Conservation (phyloP, 805 yeast species). For the Ogataea degrootiae region DNA sequence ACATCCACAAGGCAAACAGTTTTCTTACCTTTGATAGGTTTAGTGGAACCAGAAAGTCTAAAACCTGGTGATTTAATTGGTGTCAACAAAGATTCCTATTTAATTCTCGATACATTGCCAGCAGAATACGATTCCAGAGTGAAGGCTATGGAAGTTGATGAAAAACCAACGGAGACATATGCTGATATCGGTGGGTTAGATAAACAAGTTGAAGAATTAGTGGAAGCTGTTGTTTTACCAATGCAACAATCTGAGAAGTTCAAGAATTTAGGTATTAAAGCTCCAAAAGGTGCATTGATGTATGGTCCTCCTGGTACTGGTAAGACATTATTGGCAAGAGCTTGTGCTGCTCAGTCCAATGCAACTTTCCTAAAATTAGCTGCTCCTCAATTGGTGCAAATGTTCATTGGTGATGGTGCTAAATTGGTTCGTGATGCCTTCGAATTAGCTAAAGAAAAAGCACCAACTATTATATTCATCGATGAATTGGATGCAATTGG, state of each 20-base stretch:
- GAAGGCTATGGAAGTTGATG: conserved; percentile 98
- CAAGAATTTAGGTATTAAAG: conserved; percentile 88
- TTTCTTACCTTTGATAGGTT: conserved; percentile 90
- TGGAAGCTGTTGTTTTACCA: conserved; percentile 97
- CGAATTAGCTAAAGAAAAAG: conserved; percentile 95
- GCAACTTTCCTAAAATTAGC: conserved; percentile 96
- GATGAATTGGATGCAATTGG: conserved; percentile 99
- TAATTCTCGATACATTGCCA: conserved; percentile 89
- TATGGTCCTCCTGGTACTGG: conserved; percentile 99
- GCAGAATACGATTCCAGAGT: conserved; percentile 97
- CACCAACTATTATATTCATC: conserved; percentile 95
- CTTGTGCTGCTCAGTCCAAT: conserved; percentile 98
- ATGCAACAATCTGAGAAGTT: conserved; percentile 98
- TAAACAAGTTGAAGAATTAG: conserved; percentile 96
- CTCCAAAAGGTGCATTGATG: conserved; percentile 98
- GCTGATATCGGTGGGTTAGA: conserved; percentile 98
- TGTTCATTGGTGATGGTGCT: conserved; percentile 99
- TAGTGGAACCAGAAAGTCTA: conserved; percentile 85
- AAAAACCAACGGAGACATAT: conserved; percentile 95
- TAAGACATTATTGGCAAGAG: conserved; percentile 92
- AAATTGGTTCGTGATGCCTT: conserved; percentile 96
- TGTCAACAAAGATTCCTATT: conserved; percentile 93
- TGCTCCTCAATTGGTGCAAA: conserved; percentile 97
- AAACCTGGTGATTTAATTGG: conserved; percentile 98
- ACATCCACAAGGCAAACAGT: conserved; percentile 98